Evolutionary conservation across 2,329 filamentous ascomycete species (phyloP), one percentile per base, ranked within the genome.

Genomic region (Beauveria australis): DNA sequence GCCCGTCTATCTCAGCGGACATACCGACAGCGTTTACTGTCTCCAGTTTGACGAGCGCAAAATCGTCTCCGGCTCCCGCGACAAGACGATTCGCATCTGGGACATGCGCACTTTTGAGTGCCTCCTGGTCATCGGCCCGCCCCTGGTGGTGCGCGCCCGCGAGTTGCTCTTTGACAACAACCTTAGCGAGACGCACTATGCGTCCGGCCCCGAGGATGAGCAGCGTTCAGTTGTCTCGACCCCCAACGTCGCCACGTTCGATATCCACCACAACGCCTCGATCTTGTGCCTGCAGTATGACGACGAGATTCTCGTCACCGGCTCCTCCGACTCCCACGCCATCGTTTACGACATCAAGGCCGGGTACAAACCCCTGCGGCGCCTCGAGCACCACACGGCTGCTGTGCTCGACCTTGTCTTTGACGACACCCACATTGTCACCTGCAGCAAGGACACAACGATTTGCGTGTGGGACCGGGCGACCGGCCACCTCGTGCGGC

Each of bases 31-130:
- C 66, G 95, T 99, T 61, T 99, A 99, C 76, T 99, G 94, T 74
- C 84, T 96, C 61, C 94, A 99, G 71, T 99, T 97, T 72, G 94
- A 99, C 72, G 93, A 97, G 88, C 92, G 82, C 19, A 99, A 97
- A 75, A 96, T 97, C 70, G 92, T 99, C 66, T 97, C 94, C 3
- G 94, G 94, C 30, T 97, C 93, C 10, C 88, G 94, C 64, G 94
- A 99, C 75, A 90, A 91, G 71, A 97, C 94, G 0, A 94, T 99
- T 66, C 89, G 94, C 55, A 85, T 99, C 37, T 99, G 94, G 94
- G 91, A 97, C 73, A 89, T 96, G 78, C 87, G 89, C 67, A 96
- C 90, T 10, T 89, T 91, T 71, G 81, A 89, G 66, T 99, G 94
- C 73, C 81, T 86, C 57, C 87, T 93, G 62, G 84, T 97, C 52